Conservation (phyloP, 1,284 basidiomycete genomes). For the Irpex sp. region DNA sequence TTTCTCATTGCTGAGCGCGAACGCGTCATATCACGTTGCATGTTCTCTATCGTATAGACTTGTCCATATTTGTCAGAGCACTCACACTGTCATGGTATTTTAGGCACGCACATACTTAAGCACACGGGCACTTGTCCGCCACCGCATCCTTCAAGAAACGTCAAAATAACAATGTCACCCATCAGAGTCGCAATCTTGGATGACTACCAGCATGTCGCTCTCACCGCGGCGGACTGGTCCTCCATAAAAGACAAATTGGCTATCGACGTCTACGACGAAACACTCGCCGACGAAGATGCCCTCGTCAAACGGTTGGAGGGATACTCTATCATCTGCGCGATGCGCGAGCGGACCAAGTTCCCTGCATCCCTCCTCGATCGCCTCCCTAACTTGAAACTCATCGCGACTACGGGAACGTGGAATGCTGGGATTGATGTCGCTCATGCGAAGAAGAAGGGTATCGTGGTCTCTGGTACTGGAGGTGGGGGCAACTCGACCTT, state of each 20-base stretch:
- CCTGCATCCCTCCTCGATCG: conserved; percentile 42
- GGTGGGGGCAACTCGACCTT: conserved; percentile 43
- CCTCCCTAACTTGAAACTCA: conserved; percentile 54
- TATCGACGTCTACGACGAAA: conserved; percentile 49
- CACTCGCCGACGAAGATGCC: conserved; percentile 46
- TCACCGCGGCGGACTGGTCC: conserved; percentile 51
- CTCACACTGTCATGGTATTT: not conserved
- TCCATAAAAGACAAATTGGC: conserved; percentile 33
- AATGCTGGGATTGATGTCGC: conserved; percentile 50
- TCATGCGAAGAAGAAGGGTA: conserved; percentile 45
- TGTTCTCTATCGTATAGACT: not conserved
- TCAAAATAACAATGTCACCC: not conserved
- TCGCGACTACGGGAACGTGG: conserved; percentile 53
- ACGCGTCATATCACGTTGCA: not conserved
- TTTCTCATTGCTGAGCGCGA: not conserved
- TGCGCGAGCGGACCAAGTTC: conserved; percentile 67
- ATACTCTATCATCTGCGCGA: conserved; percentile 60
- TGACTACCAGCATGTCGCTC: conserved; percentile 57
- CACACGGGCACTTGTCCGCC: not conserved
- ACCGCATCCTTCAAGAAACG: not conserved
- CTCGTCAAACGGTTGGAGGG: conserved; percentile 46
- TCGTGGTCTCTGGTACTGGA: conserved; percentile 55
- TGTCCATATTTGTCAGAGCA: not conserved
- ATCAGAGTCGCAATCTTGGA: conserved; percentile 53
- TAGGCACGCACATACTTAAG: not conserved